Evolutionary conservation across 169 alveolate genomes (phyloP).

Genomic region (Cytauxzoon felis): DNA sequence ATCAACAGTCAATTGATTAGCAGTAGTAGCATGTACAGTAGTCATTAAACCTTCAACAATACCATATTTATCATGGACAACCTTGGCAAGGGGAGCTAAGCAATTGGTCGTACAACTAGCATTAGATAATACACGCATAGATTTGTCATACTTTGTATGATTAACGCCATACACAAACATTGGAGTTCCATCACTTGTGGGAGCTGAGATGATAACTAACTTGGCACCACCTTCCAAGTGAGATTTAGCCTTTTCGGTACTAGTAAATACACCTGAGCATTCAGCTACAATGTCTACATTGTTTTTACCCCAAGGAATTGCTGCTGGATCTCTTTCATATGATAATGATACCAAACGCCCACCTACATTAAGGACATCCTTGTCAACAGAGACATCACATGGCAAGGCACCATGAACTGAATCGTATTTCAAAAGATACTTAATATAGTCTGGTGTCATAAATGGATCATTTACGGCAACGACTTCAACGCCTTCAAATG

Average conservation of each 20-base stretch:
- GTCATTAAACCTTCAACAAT: conserved; percentile 99
- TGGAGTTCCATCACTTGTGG: conserved; percentile 97
- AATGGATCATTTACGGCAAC: conserved; percentile 97
- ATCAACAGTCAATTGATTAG: conserved; percentile 98
- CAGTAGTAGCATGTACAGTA: conserved; percentile 99
- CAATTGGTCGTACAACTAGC: conserved; percentile 99
- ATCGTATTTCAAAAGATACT: conserved; percentile 92
- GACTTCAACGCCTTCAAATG: conserved; percentile 67
- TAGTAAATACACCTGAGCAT: conserved; percentile 96
- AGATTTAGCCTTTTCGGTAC: conserved; percentile 88
- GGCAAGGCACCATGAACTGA: conserved; percentile 92
- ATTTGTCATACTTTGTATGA: conserved; percentile 86
- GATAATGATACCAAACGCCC: conserved; percentile 80
- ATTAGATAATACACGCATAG: conserved; percentile 91
- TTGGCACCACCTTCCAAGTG: conserved; percentile 98
- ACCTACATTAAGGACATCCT: conserved; percentile 78
- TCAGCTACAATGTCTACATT: conserved; percentile 96
- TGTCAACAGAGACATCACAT: conserved; percentile 76
- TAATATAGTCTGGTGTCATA: conserved; percentile 93
- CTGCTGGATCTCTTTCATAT: conserved; percentile 91
- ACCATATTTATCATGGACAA: conserved; percentile 95
- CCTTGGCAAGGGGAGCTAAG: conserved; percentile 99
- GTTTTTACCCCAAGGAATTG: conserved; percentile 94
- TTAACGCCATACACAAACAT: conserved; percentile 98
- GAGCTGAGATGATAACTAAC: conserved; percentile 97